Conservation (phyloP, 2,329 filamentous ascomycete genomes). For the Botrytis fabae region DNA sequence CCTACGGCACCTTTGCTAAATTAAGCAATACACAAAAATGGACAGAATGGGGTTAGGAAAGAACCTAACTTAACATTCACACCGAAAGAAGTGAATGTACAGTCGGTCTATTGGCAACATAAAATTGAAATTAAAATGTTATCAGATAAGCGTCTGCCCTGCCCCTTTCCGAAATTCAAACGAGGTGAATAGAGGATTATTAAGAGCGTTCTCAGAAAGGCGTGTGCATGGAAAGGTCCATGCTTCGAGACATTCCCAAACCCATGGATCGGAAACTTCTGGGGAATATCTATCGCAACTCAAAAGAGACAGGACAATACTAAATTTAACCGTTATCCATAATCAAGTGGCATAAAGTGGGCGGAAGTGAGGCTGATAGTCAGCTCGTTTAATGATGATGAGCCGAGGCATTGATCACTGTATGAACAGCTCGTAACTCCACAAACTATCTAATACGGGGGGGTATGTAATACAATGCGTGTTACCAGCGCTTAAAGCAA, state of each 20-base stretch:
- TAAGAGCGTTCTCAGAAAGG: not conserved
- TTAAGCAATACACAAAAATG: not conserved
- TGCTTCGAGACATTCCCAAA: not conserved
- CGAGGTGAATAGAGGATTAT: not conserved
- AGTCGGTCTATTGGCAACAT: not conserved
- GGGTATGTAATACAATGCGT: not conserved
- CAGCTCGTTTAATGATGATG: too few relatives aligned
- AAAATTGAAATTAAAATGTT: not conserved
- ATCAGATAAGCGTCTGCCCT: not conserved
- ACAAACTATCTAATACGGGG: not conserved
- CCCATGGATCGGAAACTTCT: not conserved
- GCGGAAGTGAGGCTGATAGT: not conserved
- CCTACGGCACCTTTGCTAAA: not conserved
- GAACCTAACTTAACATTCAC: not conserved
- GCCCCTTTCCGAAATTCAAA: not conserved
- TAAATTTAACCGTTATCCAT: not conserved
- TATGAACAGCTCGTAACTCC: not conserved
- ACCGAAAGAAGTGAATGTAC: not conserved
- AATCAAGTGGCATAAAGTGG: conserved; percentile 4
- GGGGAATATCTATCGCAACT: not conserved
- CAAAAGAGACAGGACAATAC: not conserved
- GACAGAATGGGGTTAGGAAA: not conserved
- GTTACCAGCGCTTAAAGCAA: not conserved
- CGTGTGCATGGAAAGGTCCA: not conserved
- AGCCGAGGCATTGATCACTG: not conserved